Evolutionary conservation across 176 grass and related monocot species (phyloP).

Genomic region (Canna indica): DNA sequence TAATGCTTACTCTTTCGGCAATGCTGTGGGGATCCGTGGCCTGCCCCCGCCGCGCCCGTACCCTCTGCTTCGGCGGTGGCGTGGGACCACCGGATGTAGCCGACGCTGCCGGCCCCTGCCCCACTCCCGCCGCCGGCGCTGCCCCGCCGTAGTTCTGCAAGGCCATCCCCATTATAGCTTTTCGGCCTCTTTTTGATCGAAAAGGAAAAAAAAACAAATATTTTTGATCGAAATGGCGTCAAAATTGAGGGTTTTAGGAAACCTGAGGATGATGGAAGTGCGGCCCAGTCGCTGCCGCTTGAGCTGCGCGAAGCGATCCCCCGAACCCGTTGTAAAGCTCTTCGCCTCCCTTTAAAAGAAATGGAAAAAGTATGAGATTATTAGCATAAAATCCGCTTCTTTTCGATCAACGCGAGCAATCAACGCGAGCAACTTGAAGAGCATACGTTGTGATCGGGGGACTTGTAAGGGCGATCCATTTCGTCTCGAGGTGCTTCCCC

Average conservation of each 20-base stretch:
- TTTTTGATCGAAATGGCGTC: not conserved
- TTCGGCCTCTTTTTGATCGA: not conserved
- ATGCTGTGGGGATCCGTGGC: constrained; percentile 87
- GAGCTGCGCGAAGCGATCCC: not conserved
- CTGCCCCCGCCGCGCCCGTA: constrained; percentile 56
- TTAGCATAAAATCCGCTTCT: not conserved
- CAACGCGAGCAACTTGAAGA: not conserved
- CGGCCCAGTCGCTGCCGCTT: not conserved
- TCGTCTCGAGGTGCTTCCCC: constrained; percentile 24
- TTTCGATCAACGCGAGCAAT: not conserved
- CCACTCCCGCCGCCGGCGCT: constrained; percentile 25
- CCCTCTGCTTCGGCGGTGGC: constrained; percentile 32
- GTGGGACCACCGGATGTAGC: constrained; percentile 11
- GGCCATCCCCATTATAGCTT: constrained; percentile 26
- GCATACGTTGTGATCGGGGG: constrained; percentile 51
- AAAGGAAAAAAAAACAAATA: not conserved
- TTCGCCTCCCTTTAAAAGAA: constrained; percentile 25
- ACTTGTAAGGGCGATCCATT: constrained; percentile 70
- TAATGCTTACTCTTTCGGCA: constrained; percentile 54
- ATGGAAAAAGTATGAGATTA: not conserved
- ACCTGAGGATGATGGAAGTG: constrained; percentile 1
- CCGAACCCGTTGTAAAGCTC: constrained; percentile 37
- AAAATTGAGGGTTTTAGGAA: not conserved
- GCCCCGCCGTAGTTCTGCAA: constrained; percentile 47
- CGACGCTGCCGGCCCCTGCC: constrained; percentile 8